Base-by-base conservation (phyloP, 73 alveolate species). In the Durusdinium trenchii region DNA sequence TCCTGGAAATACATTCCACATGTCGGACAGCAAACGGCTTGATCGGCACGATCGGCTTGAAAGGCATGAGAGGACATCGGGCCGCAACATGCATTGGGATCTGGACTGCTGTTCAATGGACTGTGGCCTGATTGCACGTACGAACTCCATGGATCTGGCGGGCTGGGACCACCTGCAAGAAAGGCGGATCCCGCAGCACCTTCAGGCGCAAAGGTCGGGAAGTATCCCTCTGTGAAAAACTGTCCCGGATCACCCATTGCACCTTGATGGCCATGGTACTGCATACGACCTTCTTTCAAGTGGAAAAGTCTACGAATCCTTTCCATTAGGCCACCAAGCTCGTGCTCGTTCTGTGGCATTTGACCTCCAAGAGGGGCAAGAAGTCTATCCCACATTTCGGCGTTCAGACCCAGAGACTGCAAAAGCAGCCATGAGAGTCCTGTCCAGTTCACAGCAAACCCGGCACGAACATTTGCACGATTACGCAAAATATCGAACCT, bases 211-310 rank as follows among this genome's bases (percentile, higher is more conserved):
- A n/a, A n/a, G n/a, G n/a, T n/a, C n/a, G n/a, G n/a, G n/a, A n/a
- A n/a, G n/a, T n/a, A n/a, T 7, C 51, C 84, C 28, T 40, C 87
- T 18, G 87, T 42, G 18, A 78, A 43, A 6, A 18, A 45, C 0
- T 10, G 28, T 5, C 87, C 96, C 0, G 96, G 96, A 64, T 89
- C 96, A 16, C 96, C 96, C 3, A 45, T 73, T 4, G 84, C 96
- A 6, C 86, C 96, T 48, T 61, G 96, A 3, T 61, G 95, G 4
- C 23, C n/a, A 32, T 32, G 71, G n/a, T 26, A 30, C 0, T n/a
- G 30, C 62, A 48, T 30, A 7, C 91, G 45, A 1, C 95, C 95
- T 16, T 86, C 95, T 32, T 45, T 35, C 6, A 89, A 14, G 43
- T 89, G 96, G 18, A 35, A 71, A 26, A 43, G 85, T 6, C 96